Evolutionary conservation across 257 asterid species (phyloP), one percentile per base, ranked within the genome.

Genomic region (Paraleonurus japonicus): DNA sequence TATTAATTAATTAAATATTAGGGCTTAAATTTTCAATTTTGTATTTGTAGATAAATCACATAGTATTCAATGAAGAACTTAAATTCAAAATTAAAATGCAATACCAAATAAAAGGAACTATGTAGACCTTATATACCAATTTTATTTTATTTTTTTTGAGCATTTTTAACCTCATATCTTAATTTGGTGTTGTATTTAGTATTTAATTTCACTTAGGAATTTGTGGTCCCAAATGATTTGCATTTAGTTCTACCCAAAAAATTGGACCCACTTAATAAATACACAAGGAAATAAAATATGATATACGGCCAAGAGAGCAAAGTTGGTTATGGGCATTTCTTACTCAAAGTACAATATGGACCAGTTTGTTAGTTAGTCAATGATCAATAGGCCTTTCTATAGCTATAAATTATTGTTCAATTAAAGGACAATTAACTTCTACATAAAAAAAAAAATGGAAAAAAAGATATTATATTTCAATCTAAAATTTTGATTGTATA

Each of bases 171-270:
- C 16, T 20, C 20, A 43, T 55, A 43, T 43, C 9, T 24, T 3
- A 2, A 50, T 30, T 0, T 10, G 23, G 22, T 68, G 9, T 32
- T 17, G 51, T 19, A 4, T 15, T 43, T 45, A 41, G 16, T 13
- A 15, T 43, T 43, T 43, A 10, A 43, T 43, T 39, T 9, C 30
- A 57, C 4, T 9, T 53, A 0, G 22, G 65, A 53, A 39, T 16
- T 53, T 17, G 81, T 78, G 85, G 82, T 81, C 76, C 78, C 70
- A 54, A 72, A 17, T 51, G 66, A 65, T 60, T 67, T 33, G 71
- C 48, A 73, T 68, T 75, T 67, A 37, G 60, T 54, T 69, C 71
- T 26, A 30, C 70, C 74, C 69, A 23, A 72, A 4, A 51, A 19
- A 11, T 69, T 59, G 78, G 75, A 41, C 71, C 85, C 65, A 66